A percentile compares a stretch with the other conserved stretches of the same genome.
Evolutionary conservation across 2,329 filamentous ascomycete genomes (phyloP).

Genomic region (Alternaria viburni): DNA sequence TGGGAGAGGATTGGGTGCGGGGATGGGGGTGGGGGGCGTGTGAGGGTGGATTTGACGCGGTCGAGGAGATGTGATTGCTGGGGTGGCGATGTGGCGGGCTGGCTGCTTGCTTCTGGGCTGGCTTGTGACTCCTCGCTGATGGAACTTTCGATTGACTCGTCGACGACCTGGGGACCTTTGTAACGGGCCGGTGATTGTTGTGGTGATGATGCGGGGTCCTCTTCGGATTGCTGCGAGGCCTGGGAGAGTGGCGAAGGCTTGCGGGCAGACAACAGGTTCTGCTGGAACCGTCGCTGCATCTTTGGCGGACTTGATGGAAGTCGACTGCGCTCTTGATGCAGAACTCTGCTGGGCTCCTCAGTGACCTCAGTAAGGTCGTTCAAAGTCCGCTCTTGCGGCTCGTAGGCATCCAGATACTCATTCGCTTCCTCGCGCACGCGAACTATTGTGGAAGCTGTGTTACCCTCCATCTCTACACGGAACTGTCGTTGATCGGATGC

Average conservation of each 20-base stretch:
- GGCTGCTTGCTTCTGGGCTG: slow-evolving; percentile 5
- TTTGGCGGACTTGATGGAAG: slow-evolving; percentile 32
- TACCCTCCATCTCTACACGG: slow-evolving; percentile 37
- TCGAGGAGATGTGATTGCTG: slow-evolving; percentile 1
- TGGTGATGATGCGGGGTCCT: neutral
- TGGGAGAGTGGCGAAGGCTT: slow-evolving; percentile 18
- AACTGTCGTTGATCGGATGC: slow-evolving; percentile 43
- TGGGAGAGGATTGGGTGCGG: slow-evolving; percentile 36
- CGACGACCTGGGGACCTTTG: slow-evolving; percentile 2
- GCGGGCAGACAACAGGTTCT: slow-evolving; percentile 24
- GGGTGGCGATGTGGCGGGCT: slow-evolving; percentile 1
- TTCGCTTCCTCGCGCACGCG: slow-evolving; percentile 43
- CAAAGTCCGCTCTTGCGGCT: slow-evolving; percentile 39
- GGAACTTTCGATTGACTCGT: slow-evolving; percentile 1
- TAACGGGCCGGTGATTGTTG: neutral
- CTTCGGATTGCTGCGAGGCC: neutral
- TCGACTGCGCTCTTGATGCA: slow-evolving; percentile 20
- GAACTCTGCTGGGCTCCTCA: slow-evolving; percentile 39
- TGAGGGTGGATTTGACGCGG: neutral
- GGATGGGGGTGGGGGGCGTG: slow-evolving; percentile 13
- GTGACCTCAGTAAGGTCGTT: slow-evolving; percentile 46
- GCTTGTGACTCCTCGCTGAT: slow-evolving; percentile 4
- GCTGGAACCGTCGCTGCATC: slow-evolving; percentile 21
- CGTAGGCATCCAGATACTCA: slow-evolving; percentile 43
- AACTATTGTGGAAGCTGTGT: slow-evolving; percentile 35